Percentiles rank a stretch among this genome's conserved stretches.
Evolutionary conservation across 169 alveolate species (phyloP).

Genomic region (Eimeria praecox): DNA sequence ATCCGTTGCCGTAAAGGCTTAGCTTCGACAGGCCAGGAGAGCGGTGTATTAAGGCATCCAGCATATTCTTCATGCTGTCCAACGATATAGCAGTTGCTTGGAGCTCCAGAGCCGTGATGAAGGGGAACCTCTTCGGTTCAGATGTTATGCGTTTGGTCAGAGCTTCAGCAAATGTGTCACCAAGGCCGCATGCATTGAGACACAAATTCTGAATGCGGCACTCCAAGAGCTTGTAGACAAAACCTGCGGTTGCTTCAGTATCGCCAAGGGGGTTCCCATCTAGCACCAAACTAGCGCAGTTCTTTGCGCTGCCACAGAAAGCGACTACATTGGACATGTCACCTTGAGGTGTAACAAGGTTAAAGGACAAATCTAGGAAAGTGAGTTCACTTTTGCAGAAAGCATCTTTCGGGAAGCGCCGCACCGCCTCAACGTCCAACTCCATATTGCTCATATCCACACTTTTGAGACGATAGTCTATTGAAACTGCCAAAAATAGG

Average conservation of each 20-base stretch:
- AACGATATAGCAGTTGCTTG: conserved; percentile 26
- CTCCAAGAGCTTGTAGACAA: conserved; percentile 50
- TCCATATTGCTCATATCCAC: conserved; percentile 74
- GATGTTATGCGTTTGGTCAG: background rate
- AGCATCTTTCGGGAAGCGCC: conserved; percentile 7
- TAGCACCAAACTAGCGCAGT: conserved; percentile 27
- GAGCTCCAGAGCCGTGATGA: conserved; percentile 54
- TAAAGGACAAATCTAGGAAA: conserved; percentile 44
- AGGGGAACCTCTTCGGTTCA: conserved; percentile 40
- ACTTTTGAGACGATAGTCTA: conserved; percentile 37
- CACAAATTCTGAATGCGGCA: conserved; percentile 25
- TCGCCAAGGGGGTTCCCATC: conserved; percentile 69
- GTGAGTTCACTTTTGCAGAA: conserved; percentile 40
- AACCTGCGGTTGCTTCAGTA: conserved; percentile 29
- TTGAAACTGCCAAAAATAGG: conserved; percentile 1
- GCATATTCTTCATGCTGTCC: conserved; percentile 52
- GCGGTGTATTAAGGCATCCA: conserved; percentile 34
- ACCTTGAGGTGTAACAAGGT: background rate
- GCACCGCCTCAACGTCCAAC: conserved; percentile 30
- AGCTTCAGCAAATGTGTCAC: conserved; percentile 51
- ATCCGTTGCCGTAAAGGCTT: conserved; percentile 58
- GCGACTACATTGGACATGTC: conserved; percentile 9
- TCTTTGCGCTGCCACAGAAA: conserved; percentile 65
- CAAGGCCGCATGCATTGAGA: conserved; percentile 63
- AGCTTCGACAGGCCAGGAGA: conserved; percentile 22